Base-by-base conservation (phyloP, 768 basidiomycete genomes). In the Rhizopogon rudus region DNA sequence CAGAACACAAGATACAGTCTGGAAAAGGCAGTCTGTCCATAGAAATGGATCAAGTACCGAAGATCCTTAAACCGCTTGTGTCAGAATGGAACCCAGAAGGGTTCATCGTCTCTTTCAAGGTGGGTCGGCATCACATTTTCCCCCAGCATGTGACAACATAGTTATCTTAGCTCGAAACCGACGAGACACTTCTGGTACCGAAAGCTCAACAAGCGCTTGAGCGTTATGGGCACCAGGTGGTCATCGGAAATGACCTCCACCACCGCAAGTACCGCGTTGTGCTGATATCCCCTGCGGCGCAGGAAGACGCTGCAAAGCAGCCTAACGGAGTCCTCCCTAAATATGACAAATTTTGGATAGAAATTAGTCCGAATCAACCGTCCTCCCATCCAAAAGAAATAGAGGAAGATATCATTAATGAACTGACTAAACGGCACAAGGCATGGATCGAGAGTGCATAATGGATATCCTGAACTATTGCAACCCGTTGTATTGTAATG, bases 11-110 rank as follows among this genome's bases (percentile, higher is more conserved):
- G 75, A 98, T 99, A 39, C 96, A 98, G 65, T 97, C 94, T 1
- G 91, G 92, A 29, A 94, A 96, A 66, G 96, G 95, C 1, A 95
- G 87, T 60, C 75, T 98, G 25, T 82, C 84, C 44, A 90, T 98
- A 54, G 95, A 98, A 70, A 99, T 98, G 97, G 97, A 99, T 66
- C 94, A 98, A 69, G 95, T 98, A 0, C 97, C 97, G 7, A 99
- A 99, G 72, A 87, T 98, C 37, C 75, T 99, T 44, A 90, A 91
- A 69, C 89, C 93, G 0, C 76, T 99, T 73, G 94, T 98, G 6
- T 85, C 88, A 44, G 93, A 98, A 67, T 99, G 97, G 96, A 88
- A 85, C 1, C 83, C 79, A 6, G 83, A 90, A 44, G 95, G 93
- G 0, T 98, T 86, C 67, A 87, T 98, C 40, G 92, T 99, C 40